Conservation (phyloP, 2,329 filamentous ascomycete species). For the Epichloe sibirici region DNA sequence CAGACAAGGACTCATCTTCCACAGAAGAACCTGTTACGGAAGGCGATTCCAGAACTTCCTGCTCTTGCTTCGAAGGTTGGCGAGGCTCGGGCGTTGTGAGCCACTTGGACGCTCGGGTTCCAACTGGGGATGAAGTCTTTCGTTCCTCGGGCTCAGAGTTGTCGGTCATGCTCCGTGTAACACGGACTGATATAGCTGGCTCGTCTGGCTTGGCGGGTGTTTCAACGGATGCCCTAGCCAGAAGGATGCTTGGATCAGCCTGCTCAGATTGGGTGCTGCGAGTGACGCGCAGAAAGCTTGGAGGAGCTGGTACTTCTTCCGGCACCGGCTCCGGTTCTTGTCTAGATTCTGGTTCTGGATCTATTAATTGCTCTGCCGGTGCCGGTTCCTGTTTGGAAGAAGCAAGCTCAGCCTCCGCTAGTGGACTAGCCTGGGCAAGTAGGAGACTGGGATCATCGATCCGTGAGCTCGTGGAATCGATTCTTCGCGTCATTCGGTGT, state of each 20-base stretch:
- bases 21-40: slow-evolving; percentile 15
- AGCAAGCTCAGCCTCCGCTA: neutral
- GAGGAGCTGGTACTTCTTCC: neutral
- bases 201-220: slow-evolving; percentile 1
- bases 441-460: slow-evolving; percentile 18
- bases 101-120: slow-evolving; percentile 3
- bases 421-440: slow-evolving; percentile 12
- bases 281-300: slow-evolving; percentile 12
- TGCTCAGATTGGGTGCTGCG: slow-evolving; percentile 14
- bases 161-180: slow-evolving; percentile 15
- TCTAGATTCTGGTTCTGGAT: neutral
- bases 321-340: neutral
- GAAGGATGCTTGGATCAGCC: slow-evolving; percentile 15
- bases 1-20: slow-evolving; percentile 18
- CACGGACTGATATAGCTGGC: neutral
- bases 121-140: neutral
- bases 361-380: too few species aligned
- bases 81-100: slow-evolving; percentile 1
- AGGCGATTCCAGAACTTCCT: slow-evolving; percentile 13
- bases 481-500: slow-evolving; percentile 13
- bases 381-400: neutral
- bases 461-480: slow-evolving; percentile 11
- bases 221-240: slow-evolving; percentile 12
- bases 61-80: slow-evolving; percentile 4
- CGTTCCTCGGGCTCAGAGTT: slow-evolving; percentile 5